Evolutionary conservation across 495 filamentous ascomycete genomes (phyloP).

Genomic region (Neurospora sp.): DNA sequence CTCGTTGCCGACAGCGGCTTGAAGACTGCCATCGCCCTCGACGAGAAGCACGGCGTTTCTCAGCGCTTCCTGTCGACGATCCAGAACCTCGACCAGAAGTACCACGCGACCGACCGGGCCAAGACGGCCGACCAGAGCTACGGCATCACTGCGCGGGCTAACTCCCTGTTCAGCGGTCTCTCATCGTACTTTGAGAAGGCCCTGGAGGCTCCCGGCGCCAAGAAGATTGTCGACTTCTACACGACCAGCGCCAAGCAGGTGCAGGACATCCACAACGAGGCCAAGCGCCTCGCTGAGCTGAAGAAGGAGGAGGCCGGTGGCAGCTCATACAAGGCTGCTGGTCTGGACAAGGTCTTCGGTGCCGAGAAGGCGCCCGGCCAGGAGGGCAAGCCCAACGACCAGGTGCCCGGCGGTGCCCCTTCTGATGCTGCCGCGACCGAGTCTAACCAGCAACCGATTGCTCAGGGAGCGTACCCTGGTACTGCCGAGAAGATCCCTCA

Average conservation of each 20-base stretch:
- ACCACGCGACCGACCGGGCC: slow-evolving; percentile 70
- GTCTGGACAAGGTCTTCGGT: slow-evolving; percentile 35
- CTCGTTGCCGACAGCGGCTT: slow-evolving; percentile 74
- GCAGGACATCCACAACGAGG: slow-evolving; percentile 85
- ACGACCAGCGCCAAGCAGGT: slow-evolving; percentile 71
- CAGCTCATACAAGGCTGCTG: slow-evolving; percentile 37
- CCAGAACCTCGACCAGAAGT: slow-evolving; percentile 66
- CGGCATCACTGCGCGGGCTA: slow-evolving; percentile 58
- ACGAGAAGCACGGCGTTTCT: slow-evolving; percentile 83
- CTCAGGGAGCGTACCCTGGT: not conserved
- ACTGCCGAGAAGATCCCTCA: not conserved
- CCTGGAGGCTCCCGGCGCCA: slow-evolving; percentile 69
- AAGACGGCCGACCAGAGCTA: slow-evolving; percentile 66
- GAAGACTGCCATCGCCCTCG: slow-evolving; percentile 74
- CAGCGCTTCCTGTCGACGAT: slow-evolving; percentile 65
- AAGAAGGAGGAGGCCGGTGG: slow-evolving; percentile 59
- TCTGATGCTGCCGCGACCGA: slow-evolving; percentile 5
- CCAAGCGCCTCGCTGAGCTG: slow-evolving; percentile 72
- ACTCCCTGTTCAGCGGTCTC: slow-evolving; percentile 54
- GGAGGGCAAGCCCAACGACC: slow-evolving; percentile 3
- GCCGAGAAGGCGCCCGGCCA: slow-evolving; percentile 23
- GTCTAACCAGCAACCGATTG: slow-evolving; percentile 2
- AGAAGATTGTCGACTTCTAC: slow-evolving; percentile 81
- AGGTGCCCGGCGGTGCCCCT: slow-evolving; percentile 8
- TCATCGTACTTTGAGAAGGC: slow-evolving; percentile 84